These are phyloP conservation scores for Penicillium alfredii DNA, from an alignment of 495 filamentous ascomycete species.

Conservation along the genomic window DNA sequence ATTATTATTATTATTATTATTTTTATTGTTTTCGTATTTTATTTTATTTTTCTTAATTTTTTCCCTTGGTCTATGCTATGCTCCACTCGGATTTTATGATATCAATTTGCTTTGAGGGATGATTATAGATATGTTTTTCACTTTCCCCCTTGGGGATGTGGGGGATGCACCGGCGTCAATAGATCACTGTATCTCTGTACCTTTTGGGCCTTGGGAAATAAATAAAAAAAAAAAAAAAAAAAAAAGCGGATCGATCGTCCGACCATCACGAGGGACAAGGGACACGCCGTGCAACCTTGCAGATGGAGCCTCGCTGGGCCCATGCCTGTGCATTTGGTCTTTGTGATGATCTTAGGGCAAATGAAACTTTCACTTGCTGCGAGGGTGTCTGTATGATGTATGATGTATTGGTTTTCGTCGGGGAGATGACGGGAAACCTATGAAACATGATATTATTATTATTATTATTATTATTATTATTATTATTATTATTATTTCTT, in stretches of 20 bases:
- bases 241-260: conserved; percentile 4
- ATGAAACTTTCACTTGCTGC: conserved; percentile 13
- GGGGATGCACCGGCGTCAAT: conserved; percentile 20
- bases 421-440: no score
- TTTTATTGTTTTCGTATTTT: not conserved
- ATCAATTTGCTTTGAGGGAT: no score
- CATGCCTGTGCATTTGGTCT: no score
- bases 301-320: no score
- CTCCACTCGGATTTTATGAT: no score
- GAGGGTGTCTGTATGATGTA: conserved; percentile 16
- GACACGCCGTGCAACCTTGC: conserved; percentile 11
- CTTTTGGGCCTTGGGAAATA: conserved; percentile 24
- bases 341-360: conserved; percentile 7
- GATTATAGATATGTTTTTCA: no score
- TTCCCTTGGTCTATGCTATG: not conserved
- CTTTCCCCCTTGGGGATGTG: conserved; percentile 23
- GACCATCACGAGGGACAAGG: conserved; percentile 19
- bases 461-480: not conserved
- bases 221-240: conserved; percentile 1
- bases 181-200: conserved; percentile 8
- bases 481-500: conserved; percentile 4
- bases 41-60: conserved; percentile 6
- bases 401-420: conserved; percentile 6
- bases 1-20: not conserved
- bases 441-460: no score